Evolutionary conservation across 2,329 filamentous ascomycete species (phyloP), one percentile per base, ranked within the genome.

Genomic region (Sclerotinia minor): DNA sequence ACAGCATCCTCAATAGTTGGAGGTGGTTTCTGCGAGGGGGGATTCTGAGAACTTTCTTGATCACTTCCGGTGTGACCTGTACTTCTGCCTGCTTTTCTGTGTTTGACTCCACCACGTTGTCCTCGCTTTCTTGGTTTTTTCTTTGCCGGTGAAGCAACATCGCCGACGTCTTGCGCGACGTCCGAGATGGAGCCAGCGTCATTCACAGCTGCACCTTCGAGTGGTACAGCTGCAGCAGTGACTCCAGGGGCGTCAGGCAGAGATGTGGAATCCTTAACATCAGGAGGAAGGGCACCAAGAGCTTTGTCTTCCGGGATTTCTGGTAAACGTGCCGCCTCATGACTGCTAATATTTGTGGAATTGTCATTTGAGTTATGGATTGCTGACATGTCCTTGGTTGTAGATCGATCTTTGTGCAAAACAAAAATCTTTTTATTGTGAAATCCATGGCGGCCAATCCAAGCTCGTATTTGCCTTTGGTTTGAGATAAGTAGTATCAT

Each of bases 31-130:
- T 63, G 49, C 21, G 24, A 29, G n/a, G 54, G 8, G 9, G 8
- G 13, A 15, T 67, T 52, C 13, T 50, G 57, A 53, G 47, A 35
- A 2, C 17, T 24, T 5, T 67, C 57, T 26, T 74, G 66, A 54
- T 65, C 72, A 4, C 82, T 83, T 55, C 86, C 85, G 54, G 67
- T 82, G 21, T 81, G 80, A 3, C 82, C 83, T 61, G 81, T 71
- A 86, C 78, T 61, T 21, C 54, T 69, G 29, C 53, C 64, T 35
- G 79, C 79, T 69, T 86, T 86, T 70, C 86, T 85, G 69, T 90
- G 87, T 76, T 89, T 89, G 24, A 85, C 84, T 2, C 91, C 90
- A 29, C 90, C 91, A 59, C 91, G 85, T n/a, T 86, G 84, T 5
- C 91, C 91, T 67, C 90, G 83, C 67, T 90, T 89, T 38, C 64